Conservation (phyloP, 345 rosid species). For the Linum lewisii region DNA sequence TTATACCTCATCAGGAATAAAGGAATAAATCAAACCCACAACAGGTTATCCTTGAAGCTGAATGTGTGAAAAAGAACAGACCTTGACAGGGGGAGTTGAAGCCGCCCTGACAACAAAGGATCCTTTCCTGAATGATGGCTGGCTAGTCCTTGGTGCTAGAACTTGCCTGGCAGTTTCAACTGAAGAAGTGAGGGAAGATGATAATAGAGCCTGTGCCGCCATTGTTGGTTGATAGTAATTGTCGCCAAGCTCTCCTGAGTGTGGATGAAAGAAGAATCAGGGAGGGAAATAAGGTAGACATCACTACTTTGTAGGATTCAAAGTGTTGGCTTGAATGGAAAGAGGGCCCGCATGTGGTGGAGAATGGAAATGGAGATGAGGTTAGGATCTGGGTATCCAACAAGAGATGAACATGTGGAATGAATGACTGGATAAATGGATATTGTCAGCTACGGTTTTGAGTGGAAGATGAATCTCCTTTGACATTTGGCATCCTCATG, state of each 20-base stretch:
- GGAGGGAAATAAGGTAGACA: constrained; percentile 3
- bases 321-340: constrained; percentile 16
- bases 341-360: constrained; percentile 14
- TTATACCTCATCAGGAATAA: too few species aligned
- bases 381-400: constrained; percentile 60
- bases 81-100: constrained; percentile 94
- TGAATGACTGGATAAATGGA: constrained; percentile 37
- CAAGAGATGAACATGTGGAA: constrained; percentile 46
- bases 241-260: not conserved
- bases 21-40: too few species aligned
- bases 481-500: constrained; percentile 27
- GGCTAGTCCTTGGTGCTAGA: constrained; percentile 38
- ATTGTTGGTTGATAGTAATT: constrained; percentile 10
- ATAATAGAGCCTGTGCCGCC: constrained; percentile 91
- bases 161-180: constrained; percentile 72
- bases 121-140: constrained; percentile 40
- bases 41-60: too few species aligned
- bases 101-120: constrained; percentile 70
- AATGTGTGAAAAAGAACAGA: constrained; percentile 5
- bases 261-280: constrained; percentile 1
- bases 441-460: constrained; percentile 11
- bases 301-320: constrained; percentile 22
- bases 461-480: not conserved
- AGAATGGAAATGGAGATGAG: too few species aligned
- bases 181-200: constrained; percentile 70